Percentiles rank a stretch among this genome's conserved stretches.
phyloP scores from a whole-genome alignment of 306 rosid species.

The Malus fusca region DNA sequence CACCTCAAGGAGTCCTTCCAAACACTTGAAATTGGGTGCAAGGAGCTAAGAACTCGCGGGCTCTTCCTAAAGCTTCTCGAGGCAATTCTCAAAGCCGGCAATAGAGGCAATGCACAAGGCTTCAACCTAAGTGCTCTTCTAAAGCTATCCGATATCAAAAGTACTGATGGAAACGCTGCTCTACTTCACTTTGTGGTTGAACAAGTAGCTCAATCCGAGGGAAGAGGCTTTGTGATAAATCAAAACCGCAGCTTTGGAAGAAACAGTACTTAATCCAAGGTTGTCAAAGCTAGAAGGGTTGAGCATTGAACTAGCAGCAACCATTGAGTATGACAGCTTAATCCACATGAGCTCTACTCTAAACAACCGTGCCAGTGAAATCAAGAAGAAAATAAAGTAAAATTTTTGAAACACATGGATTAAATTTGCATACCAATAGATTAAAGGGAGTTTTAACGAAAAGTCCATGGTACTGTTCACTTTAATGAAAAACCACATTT shows the following conservation, averaged over 20 bases:
- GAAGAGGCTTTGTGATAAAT: slow-evolving; percentile 28
- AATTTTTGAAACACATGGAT: too few relatives aligned
- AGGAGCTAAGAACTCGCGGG: slow-evolving; percentile 50
- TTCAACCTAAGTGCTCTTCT: slow-evolving; percentile 66
- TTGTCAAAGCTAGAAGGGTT: slow-evolving; percentile 39
- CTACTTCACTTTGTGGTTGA: slow-evolving; percentile 73
- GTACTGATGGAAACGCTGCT: slow-evolving; percentile 69
- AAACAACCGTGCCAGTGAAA: slow-evolving; percentile 30
- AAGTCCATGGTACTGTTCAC: too few relatives aligned
- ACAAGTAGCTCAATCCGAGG: slow-evolving; percentile 76
- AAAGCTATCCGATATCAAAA: slow-evolving; percentile 67
- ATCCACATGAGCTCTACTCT: slow-evolving; percentile 34
- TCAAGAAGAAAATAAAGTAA: slow-evolving; percentile 1
- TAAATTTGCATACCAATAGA: too few relatives aligned
- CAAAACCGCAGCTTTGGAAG: slow-evolving; percentile 10
- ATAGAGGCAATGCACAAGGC: slow-evolving; percentile 52
- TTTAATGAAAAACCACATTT: too few relatives aligned
- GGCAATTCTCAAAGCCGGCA: slow-evolving; percentile 85
- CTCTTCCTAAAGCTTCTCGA: slow-evolving; percentile 71
- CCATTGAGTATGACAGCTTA: slow-evolving; percentile 44
- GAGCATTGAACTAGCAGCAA: slow-evolving; percentile 58
- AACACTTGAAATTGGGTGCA: slow-evolving; percentile 57
- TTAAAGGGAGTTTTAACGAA: too few relatives aligned
- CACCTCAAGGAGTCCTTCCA: slow-evolving; percentile 51
- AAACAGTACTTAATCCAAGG: slow-evolving; percentile 20